Evolutionary conservation across 2,329 filamentous ascomycete genomes (phyloP), one percentile per base, ranked within the genome.

Genomic region (Arthrobotrys sinensis): DNA sequence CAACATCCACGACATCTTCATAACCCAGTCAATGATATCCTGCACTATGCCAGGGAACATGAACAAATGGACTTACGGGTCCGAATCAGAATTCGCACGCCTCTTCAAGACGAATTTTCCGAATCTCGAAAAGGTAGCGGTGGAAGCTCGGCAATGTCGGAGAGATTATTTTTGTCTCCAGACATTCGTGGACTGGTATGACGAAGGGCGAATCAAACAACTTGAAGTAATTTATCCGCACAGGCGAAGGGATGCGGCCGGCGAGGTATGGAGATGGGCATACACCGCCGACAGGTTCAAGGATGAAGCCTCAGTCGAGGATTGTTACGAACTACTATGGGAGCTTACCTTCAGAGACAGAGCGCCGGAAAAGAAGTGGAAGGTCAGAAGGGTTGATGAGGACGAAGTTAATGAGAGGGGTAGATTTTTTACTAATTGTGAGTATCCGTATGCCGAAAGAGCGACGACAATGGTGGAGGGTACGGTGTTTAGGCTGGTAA

Each of bases 21-120:
- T 77, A 16, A 71, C 73, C 4, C 65, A 70, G 21, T 62, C 60
- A 16, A 53, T 77, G 50, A 71, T 70, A 45, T 60, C 66, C 3
- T 28, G 16, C 3, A 36, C 4, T 1, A 14, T 66, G 10, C 66
- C 73, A 0, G 73, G 73, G 5, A 77, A 77, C 24, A 4, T 8
- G 1, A 0, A 24, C 12, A 57, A 60, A 50, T 69, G 66, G 65
- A 50, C n/a, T 2, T 14, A 1, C 19, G 12, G 24, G 10, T 14
- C 40, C 38, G n/a, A 2, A 3, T 43, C 43, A 32, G 57, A 34
- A n/a, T 67, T 62, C 50, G 55, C 60, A 45, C 36, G 34, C 4
- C 19, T 77, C 1, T 12, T 77, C 6, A 8, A 12, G 12, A n/a
- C 50, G 2, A 24, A 67, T 11, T 55, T 77, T 1, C 66, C 73